Percentiles rank a stretch among this genome's conserved stretches.
Conservation (phyloP, 2,329 filamentous ascomycete species). For the Pseudogymnoascus sp. region DNA sequence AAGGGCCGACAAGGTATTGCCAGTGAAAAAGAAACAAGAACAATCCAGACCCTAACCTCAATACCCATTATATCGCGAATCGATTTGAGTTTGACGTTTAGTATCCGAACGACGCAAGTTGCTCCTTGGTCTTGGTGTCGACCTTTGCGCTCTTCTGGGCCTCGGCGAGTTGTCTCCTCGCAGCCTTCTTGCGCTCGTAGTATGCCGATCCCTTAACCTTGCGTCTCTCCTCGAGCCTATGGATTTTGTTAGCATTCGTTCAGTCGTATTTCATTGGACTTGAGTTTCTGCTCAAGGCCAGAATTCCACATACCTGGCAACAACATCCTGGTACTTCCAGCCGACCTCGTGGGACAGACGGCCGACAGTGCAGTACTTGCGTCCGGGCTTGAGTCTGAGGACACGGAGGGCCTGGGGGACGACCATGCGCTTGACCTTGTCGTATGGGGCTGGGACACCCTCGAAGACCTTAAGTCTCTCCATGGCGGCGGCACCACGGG, state of each 20-base stretch:
- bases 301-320: conserved; percentile 61
- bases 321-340: conserved; percentile 99
- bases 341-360: conserved; percentile 97
- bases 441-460: conserved; percentile 96
- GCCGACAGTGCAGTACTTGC: conserved; percentile 99
- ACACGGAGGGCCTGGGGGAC: conserved; percentile 97
- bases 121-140: conserved; percentile 77
- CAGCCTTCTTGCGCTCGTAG: conserved; percentile 99
- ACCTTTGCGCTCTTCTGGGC: conserved; percentile 87
- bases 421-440: conserved; percentile 99
- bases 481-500: conserved; percentile 89
- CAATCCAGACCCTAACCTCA: conserved; percentile 18
- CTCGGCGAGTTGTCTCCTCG: conserved; percentile 79
- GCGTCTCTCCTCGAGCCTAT: conserved; percentile 95
- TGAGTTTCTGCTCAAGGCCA: conserved; percentile 17
- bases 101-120: conserved; percentile 87
- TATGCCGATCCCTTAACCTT: conserved; percentile 99
- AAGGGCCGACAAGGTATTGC: conserved; percentile 29
- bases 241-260: conserved; percentile 15
- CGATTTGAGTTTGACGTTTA: conserved; percentile 40
- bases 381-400: conserved; percentile 92
- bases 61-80: conserved; percentile 10
- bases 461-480: conserved; percentile 99
- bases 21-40: conserved; percentile 21
- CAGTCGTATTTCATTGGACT: conserved; percentile 9